Base-by-base conservation (phyloP, 441 rosid species). In the Manihot esculenta region DNA sequence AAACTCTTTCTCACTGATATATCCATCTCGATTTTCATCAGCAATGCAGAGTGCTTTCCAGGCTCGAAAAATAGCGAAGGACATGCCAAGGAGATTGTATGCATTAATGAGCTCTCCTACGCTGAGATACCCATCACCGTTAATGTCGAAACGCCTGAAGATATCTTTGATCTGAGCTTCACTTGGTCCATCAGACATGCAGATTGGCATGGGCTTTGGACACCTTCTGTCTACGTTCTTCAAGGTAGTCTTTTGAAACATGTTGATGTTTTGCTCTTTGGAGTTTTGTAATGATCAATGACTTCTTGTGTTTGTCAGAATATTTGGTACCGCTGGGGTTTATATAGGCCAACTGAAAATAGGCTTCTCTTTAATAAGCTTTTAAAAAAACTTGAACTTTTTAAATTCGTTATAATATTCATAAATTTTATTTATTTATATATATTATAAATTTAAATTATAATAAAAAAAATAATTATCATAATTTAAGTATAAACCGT, bases 21-120 rank as follows among this genome's bases (percentile, higher is more conserved):
- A 66, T 1, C 78, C 78, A 54, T 78, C 78, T 23, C 70, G 20
- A 45, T 74, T 78, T 5, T 17, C 70, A 62, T 74, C 81, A 3
- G 76, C 78, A 38, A 56, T 33, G 17, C 5, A 20, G 11, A 78
- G 49, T 9, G 67, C 73, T 6, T 66, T 15, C 11, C 10, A 3
- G 7, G 81, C 63, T 24, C 78, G 48, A 62, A 35, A 56, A 11
- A 42, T 4, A 0, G 76, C 66, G 42, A 66, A 48, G 1, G 11
- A 18, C 11, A 60, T 15, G 6, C 81, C 81, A 5, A 74, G 57
- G 55, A 6, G 0, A 0, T 20, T 62, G 70, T 74, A 78, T 17
- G 76, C 76, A 0, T 14, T 0, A 7, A n/a, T 66, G 7, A 78
- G 70, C 57, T 78, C 81, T 44, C 66, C 7, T 17, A n/a, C 17